Conservation (phyloP, 306 rosid species). For the Dryas alaskensis region DNA sequence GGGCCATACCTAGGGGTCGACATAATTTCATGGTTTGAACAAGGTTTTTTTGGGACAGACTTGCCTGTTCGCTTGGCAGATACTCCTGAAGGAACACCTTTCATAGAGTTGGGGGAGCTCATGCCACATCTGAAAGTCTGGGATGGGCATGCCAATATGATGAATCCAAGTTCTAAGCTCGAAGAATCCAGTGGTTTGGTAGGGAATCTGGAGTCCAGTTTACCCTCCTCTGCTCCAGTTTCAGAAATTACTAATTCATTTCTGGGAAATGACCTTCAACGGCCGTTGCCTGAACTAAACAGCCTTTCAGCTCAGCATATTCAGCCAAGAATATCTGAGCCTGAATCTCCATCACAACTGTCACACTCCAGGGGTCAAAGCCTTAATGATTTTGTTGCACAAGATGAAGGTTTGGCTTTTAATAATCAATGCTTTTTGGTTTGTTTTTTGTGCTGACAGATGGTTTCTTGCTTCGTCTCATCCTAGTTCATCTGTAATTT, state of each 20-base stretch:
- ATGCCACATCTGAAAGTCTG: constrained; percentile 48
- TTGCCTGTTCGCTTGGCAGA: constrained; percentile 53
- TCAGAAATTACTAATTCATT: constrained; percentile 27
- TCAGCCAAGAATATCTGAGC: constrained; percentile 35
- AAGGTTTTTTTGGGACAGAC: constrained; percentile 59
- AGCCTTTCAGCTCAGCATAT: constrained; percentile 34
- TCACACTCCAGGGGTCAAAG: constrained; percentile 39
- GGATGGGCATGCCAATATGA: constrained; percentile 24
- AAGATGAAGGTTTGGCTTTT: constrained; percentile 46
- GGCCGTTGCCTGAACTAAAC: constrained; percentile 29
- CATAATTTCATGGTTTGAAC: constrained; percentile 60
- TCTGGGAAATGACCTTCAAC: constrained; percentile 22
- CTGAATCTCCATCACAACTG: constrained; percentile 34
- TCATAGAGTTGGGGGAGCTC: constrained; percentile 46
- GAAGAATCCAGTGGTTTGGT: constrained; percentile 32
- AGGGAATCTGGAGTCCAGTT: constrained; percentile 32
- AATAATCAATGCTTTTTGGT: neutral
- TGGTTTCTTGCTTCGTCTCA: neutral
- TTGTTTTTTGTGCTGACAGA: neutral
- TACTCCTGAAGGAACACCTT: constrained; percentile 46
- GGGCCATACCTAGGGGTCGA: constrained; percentile 60
- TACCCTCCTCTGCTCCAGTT: constrained; percentile 30
- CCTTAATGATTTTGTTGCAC: constrained; percentile 36
- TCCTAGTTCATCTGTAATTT: constrained; percentile 7
- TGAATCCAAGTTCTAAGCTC: constrained; percentile 25